These are phyloP conservation scores for Russula abietina DNA, from an alignment of 768 basidiomycete genomes.

Conservation along the genomic window DNA sequence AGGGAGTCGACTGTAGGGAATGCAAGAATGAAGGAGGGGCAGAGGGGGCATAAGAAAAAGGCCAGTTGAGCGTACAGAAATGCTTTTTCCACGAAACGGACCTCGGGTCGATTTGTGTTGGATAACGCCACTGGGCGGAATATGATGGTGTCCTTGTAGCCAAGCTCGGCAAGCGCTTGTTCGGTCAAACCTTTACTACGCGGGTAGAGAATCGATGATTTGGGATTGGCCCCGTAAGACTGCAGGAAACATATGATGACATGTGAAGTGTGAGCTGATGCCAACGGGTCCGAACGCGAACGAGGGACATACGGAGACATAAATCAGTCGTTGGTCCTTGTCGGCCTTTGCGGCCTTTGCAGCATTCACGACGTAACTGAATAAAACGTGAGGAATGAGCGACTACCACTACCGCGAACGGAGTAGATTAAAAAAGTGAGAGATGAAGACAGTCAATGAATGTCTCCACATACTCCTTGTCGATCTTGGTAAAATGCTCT, in stretches of 20 bases:
- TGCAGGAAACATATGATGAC: conserved; percentile 25
- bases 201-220: conserved; percentile 47
- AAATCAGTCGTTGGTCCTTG: conserved; percentile 58
- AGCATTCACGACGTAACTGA: conserved; percentile 68
- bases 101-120: conserved; percentile 6
- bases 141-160: conserved; percentile 64
- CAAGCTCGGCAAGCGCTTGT: conserved; percentile 54
- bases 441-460: neutral
- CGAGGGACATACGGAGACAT: conserved; percentile 51
- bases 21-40: neutral
- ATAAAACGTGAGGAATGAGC: neutral
- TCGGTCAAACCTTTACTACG: conserved; percentile 74
- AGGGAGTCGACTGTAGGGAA: too few relatives aligned
- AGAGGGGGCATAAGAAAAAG: neutral
- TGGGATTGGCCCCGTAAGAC: conserved; percentile 45
- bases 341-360: conserved; percentile 48
- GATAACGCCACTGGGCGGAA: conserved; percentile 56
- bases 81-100: neutral
- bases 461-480: conserved; percentile 49
- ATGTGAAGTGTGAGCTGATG: neutral
- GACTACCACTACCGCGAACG: too few relatives aligned
- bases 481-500: conserved; percentile 68
- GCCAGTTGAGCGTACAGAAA: neutral
- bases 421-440: neutral
- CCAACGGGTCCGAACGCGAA: too few relatives aligned